These are phyloP conservation scores for Calonectria montana DNA, from an alignment of 2,329 filamentous ascomycete species.

Conservation along the genomic window DNA sequence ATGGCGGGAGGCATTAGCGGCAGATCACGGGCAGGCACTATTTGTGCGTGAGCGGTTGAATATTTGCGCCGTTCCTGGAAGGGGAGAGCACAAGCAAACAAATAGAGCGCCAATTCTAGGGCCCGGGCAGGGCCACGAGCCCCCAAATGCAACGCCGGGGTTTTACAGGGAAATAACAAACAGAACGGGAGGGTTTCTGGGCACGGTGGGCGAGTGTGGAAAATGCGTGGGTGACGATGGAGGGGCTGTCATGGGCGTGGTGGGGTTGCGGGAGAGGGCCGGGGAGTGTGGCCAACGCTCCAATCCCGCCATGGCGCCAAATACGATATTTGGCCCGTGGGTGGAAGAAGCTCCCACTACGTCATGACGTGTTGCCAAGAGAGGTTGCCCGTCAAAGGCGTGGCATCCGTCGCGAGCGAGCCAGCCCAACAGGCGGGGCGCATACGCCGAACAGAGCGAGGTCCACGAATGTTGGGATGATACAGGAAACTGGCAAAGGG, in stretches of 20 bases:
- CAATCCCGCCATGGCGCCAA: constrained; percentile 21
- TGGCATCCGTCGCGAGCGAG: not conserved
- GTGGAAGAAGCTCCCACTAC: not conserved
- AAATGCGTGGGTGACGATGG: constrained; percentile 16
- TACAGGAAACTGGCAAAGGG: not conserved
- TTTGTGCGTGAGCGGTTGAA: not conserved
- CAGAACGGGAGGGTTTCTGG: not conserved
- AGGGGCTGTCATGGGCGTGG: constrained; percentile 17
- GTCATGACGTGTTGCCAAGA: constrained; percentile 18
- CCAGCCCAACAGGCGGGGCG: not conserved
- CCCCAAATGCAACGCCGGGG: not conserved
- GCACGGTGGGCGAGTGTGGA: constrained; percentile 14
- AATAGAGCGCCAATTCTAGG: not conserved
- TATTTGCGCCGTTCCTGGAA: not conserved
- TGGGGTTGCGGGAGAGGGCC: constrained; percentile 11
- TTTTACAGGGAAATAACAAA: not conserved
- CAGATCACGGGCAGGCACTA: not conserved
- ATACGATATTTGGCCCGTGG: not conserved
- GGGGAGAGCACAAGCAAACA: not conserved
- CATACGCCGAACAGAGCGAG: not conserved
- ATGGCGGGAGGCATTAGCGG: not conserved
- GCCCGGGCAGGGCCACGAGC: not conserved
- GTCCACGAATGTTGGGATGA: not conserved
- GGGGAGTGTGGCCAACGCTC: not conserved
- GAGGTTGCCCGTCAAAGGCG: not conserved